Conservation (phyloP, 2,329 filamentous ascomycete genomes). For the Cryphonectria carpinicola region DNA sequence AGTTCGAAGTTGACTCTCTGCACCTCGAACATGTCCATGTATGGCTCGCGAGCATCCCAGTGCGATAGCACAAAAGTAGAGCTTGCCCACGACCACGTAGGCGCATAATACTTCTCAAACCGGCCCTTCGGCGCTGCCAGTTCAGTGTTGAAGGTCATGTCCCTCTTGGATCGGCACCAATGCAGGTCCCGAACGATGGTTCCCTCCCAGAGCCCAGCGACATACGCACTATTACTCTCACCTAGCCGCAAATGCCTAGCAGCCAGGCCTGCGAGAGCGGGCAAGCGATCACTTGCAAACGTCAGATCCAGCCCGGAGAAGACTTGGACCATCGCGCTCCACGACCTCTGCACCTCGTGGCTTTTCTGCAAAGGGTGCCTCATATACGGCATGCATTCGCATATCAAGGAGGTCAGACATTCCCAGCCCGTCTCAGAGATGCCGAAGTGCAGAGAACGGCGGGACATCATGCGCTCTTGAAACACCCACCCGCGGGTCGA, state of each 20-base stretch:
- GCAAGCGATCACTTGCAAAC: background rate
- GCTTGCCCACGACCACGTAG: background rate
- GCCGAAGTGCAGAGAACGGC: conserved; percentile 17
- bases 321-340: background rate
- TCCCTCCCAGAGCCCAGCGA: background rate
- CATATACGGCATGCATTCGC: background rate
- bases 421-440: conserved; percentile 15
- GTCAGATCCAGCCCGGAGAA: background rate
- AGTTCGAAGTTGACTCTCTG: background rate
- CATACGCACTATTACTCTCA: background rate
- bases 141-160: background rate
- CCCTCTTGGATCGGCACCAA: background rate
- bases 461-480: conserved; percentile 24
- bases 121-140: background rate
- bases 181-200: background rate
- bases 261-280: background rate
- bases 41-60: background rate
- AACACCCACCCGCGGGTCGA: conserved; percentile 18
- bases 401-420: background rate
- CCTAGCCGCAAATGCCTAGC: background rate
- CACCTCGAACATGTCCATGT: background rate
- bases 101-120: background rate
- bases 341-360: background rate
- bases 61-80: background rate
- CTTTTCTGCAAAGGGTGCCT: background rate